Conservation (phyloP, 441 rosid species). For the Brassica balearica region DNA sequence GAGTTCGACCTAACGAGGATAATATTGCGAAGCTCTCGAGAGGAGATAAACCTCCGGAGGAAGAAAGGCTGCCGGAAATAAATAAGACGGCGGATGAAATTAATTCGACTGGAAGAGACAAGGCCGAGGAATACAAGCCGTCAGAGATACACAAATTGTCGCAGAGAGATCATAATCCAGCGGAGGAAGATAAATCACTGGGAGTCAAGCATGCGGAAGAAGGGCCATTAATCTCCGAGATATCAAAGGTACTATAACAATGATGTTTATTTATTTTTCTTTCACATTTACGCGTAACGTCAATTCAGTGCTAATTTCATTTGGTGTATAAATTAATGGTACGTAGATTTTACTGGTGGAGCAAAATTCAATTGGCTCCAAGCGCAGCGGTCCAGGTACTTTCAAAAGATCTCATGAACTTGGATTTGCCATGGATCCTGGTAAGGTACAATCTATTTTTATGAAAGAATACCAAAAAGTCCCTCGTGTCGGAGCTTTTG, state of each 20-base stretch:
- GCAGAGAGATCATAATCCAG: background rate
- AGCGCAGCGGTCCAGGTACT: constrained; percentile 5
- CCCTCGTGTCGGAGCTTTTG: constrained; percentile 41
- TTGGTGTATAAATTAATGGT: background rate
- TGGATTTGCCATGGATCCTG: constrained; percentile 29
- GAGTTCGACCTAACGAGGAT: background rate
- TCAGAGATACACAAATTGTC: background rate
- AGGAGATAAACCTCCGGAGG: background rate
- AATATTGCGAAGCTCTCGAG: background rate
- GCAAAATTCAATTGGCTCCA: constrained; percentile 5
- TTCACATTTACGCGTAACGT: background rate
- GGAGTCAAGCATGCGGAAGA: background rate
- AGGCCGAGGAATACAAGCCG: background rate
- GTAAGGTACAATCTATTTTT: constrained; percentile 32
- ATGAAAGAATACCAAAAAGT: constrained; percentile 36
- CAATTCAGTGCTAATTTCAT: background rate
- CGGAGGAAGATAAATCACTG: background rate
- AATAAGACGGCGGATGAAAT: background rate
- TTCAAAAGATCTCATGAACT: constrained; percentile 25
- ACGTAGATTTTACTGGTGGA: constrained; percentile 28
- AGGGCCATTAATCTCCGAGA: constrained; percentile 7
- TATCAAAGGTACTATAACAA: constrained; percentile 23
- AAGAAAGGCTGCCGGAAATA: background rate
- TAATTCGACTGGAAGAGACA: background rate
- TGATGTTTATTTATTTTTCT: constrained; percentile 7